A percentile compares a stretch with the other conserved stretches of the same genome.
phyloP scores from a whole-genome alignment of 2,329 filamentous ascomycete genomes.

The Claviceps sp. region DNA sequence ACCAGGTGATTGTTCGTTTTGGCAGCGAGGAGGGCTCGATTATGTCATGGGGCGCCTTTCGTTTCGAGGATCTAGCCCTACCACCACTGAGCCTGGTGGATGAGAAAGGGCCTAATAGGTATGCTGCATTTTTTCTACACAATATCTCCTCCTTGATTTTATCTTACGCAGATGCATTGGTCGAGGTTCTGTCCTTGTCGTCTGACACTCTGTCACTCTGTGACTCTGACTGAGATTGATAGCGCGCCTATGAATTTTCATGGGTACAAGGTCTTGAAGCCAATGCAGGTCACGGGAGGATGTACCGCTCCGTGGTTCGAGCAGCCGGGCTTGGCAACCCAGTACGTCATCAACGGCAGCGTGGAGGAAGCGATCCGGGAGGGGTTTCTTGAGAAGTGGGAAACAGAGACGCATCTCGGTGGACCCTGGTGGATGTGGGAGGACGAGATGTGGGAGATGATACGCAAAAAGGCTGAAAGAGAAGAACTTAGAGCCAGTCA shows the following conservation, averaged over 20 bases:
- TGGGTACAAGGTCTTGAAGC: not conserved
- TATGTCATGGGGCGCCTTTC: not conserved
- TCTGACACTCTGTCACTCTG: not conserved
- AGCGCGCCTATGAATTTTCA: not conserved
- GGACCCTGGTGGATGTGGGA: too few species aligned
- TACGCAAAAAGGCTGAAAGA: too few species aligned
- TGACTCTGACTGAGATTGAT: not conserved
- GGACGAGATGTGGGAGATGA: too few species aligned
- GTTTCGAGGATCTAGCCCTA: not conserved
- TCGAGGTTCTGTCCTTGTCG: not conserved
- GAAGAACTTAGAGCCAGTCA: too few species aligned
- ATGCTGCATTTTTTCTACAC: too few species aligned
- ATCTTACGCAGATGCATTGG: too few species aligned
- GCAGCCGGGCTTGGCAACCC: not conserved
- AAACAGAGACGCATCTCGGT: too few species aligned
- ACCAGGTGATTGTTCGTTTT: not conserved
- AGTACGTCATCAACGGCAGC: not conserved
- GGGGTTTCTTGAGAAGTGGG: not conserved
- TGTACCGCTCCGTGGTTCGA: constrained; percentile 1
- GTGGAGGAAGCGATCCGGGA: not conserved
- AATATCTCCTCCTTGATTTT: too few species aligned
- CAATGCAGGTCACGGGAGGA: not conserved
- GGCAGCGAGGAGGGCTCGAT: not conserved
- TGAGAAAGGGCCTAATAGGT: not conserved
- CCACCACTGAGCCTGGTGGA: not conserved